phyloP scores from a whole-genome alignment of 306 rosid species.

The Senna siamea region DNA sequence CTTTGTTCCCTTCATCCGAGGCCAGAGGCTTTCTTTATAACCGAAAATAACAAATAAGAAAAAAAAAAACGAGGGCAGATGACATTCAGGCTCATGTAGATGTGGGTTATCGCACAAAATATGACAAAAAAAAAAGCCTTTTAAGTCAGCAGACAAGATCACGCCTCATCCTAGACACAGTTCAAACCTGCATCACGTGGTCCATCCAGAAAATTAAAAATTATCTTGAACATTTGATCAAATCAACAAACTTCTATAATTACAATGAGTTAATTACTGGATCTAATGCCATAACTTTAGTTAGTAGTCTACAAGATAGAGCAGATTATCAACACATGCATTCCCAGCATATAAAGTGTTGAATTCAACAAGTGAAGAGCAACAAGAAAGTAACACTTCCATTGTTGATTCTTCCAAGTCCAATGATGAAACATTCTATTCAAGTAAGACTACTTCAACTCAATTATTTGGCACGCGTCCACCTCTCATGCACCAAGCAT shows the following conservation, averaged over 20 bases:
- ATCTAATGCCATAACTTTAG: slow-evolving; percentile 25
- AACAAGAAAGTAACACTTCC: background rate
- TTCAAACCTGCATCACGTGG: background rate
- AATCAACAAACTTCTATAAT: slow-evolving; percentile 1
- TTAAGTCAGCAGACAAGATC: too few species aligned
- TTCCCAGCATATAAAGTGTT: too few species aligned
- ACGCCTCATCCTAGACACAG: background rate
- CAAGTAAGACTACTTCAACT: background rate
- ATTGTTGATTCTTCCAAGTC: background rate
- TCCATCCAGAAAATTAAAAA: background rate
- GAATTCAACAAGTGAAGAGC: background rate
- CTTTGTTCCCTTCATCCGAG: too few species aligned
- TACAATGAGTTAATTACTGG: background rate
- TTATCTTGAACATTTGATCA: slow-evolving; percentile 4
- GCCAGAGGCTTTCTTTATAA: too few species aligned
- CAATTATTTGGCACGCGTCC: slow-evolving; percentile 9
- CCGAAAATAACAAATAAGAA: too few species aligned
- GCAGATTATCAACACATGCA: slow-evolving; percentile 10
- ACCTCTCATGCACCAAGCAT: slow-evolving; percentile 4
- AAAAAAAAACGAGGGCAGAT: too few species aligned
- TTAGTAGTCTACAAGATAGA: background rate
- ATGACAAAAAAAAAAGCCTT: too few species aligned
- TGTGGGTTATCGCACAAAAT: too few species aligned
- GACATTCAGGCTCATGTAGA: too few species aligned
- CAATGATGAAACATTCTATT: background rate